Percentiles rank a stretch among this genome's conserved stretches.
phyloP scores from a whole-genome alignment of 768 basidiomycete genomes.

The Leccinum truebloodii region DNA sequence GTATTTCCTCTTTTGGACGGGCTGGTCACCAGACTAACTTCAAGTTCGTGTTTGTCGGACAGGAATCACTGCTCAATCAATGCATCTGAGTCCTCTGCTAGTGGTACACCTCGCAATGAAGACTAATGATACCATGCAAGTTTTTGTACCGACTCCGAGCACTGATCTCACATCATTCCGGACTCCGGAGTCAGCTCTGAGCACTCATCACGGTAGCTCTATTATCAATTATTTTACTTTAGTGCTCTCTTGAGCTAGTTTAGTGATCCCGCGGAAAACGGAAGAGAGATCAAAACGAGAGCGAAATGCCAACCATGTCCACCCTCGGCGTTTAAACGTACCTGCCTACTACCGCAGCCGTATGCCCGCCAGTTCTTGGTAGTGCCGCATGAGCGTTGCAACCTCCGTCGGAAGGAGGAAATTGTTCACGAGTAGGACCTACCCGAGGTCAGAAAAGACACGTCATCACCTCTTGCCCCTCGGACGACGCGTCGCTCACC shows the following conservation, averaged over 20 bases:
- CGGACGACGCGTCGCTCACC: slow-evolving; percentile 37
- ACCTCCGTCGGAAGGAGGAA: slow-evolving; percentile 55
- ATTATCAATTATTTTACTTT: neutral
- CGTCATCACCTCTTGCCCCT: neutral
- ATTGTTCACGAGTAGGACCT: slow-evolving; percentile 57
- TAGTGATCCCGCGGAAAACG: neutral
- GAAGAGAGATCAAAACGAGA: neutral
- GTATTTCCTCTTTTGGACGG: too few relatives aligned
- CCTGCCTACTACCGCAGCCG: slow-evolving; percentile 35
- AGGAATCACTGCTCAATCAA: too few relatives aligned
- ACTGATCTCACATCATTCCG: too few relatives aligned
- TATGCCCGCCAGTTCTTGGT: slow-evolving; percentile 52
- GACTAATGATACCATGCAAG: too few relatives aligned
- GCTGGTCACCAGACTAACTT: too few relatives aligned
- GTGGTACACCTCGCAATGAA: too few relatives aligned
- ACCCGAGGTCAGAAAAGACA: neutral
- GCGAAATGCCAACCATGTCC: neutral
- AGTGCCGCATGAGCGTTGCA: slow-evolving; percentile 50
- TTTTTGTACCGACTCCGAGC: too few relatives aligned
- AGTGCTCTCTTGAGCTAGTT: neutral
- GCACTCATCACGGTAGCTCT: too few relatives aligned
- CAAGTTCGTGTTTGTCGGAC: too few relatives aligned
- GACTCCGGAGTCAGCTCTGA: too few relatives aligned
- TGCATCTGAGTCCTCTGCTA: too few relatives aligned
- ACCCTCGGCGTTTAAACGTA: neutral